These are phyloP conservation scores for Entelexis sorbosivorans DNA, from an alignment of 1,139 yeast species.

Conservation along the genomic window DNA sequence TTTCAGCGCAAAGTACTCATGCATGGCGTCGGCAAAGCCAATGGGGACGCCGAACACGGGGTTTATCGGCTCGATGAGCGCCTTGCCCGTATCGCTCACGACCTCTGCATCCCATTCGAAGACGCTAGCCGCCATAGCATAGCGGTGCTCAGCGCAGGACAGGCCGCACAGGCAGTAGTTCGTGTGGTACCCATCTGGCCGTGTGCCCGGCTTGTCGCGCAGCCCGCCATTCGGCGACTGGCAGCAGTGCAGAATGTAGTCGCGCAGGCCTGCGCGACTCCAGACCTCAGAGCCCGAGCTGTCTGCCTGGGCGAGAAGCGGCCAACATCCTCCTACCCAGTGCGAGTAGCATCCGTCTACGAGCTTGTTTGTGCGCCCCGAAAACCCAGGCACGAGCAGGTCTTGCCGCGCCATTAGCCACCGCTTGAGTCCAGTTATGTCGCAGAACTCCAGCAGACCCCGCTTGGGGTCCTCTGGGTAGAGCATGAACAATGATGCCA, in stretches of 20 bases:
- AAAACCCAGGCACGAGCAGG: constrained; percentile 68
- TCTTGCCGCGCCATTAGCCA: constrained; percentile 71
- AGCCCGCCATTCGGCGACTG: constrained; percentile 67
- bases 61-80: constrained; percentile 35
- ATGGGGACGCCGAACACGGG: constrained; percentile 59
- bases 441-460: constrained; percentile 79
- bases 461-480: constrained; percentile 28
- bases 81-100: constrained; percentile 24
- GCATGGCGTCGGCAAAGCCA: constrained; percentile 30
- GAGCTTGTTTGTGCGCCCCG: constrained; percentile 82
- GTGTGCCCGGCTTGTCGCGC: constrained; percentile 74
- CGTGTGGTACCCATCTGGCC: constrained; percentile 81
- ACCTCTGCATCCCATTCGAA: constrained; percentile 22
- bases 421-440: constrained; percentile 34
- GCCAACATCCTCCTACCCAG: constrained; percentile 81
- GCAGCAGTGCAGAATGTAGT: constrained; percentile 65
- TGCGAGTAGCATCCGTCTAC: constrained; percentile 95
- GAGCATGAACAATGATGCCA: constrained; percentile 55
- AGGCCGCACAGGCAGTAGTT: constrained; percentile 75
- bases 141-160: constrained; percentile 53
- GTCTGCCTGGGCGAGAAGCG: constrained; percentile 47
- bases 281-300: constrained; percentile 26
- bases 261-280: constrained; percentile 47
- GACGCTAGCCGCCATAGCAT: constrained; percentile 26
- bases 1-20: constrained; percentile 17